phyloP scores from a whole-genome alignment of 331 rosid species.

The Pyrus hybrid region DNA sequence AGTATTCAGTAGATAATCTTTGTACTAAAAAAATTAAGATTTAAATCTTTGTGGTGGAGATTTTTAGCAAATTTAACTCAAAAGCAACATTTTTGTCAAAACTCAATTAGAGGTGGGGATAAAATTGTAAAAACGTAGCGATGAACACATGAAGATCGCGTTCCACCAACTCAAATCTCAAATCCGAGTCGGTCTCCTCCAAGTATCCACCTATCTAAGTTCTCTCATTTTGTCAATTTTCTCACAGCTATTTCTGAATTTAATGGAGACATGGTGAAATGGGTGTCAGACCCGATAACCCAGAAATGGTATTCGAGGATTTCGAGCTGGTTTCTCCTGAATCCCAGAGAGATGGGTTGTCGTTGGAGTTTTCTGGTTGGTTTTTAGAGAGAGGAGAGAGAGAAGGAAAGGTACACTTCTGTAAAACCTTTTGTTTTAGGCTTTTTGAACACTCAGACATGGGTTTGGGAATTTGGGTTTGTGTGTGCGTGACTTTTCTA shows the following conservation, averaged over 20 bases:
- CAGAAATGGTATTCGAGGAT: conserved; percentile 23
- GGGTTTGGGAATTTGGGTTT: not conserved
- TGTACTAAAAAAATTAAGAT: no score
- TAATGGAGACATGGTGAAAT: not conserved
- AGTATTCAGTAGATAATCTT: no score
- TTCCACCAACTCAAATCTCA: conserved; percentile 1
- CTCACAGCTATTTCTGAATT: not conserved
- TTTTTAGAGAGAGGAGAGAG: not conserved
- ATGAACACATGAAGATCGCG: not conserved
- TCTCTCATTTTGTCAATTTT: not conserved
- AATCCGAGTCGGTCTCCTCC: conserved; percentile 5
- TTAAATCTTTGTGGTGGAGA: no score
- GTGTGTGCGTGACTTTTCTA: not conserved
- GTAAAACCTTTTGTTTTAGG: not conserved
- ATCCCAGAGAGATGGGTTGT: not conserved
- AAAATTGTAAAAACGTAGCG: not conserved
- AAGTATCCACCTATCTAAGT: not conserved
- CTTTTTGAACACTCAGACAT: conserved; percentile 1
- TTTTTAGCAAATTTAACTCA: no score
- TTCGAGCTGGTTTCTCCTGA: conserved; percentile 1
- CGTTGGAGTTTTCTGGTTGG: not conserved
- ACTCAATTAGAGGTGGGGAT: no score
- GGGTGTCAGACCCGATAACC: conserved; percentile 41
- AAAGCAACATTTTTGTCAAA: no score
- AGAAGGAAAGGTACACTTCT: not conserved